These are phyloP conservation scores for Nigrospora sphaerica DNA, from an alignment of 2,329 filamentous ascomycete species.

Conservation along the genomic window DNA sequence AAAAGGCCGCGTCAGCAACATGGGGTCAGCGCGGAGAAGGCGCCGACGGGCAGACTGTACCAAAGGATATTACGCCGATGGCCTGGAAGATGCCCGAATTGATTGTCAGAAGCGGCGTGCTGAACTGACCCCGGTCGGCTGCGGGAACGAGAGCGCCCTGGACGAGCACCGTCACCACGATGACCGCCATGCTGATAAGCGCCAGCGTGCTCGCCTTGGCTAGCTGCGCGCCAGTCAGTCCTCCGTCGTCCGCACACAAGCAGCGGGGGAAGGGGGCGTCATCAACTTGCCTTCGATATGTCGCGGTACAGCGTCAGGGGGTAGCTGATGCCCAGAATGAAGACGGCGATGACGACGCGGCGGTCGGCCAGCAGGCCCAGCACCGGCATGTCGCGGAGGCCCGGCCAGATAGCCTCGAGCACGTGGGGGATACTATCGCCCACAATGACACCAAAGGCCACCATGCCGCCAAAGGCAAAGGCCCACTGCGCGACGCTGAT, in stretches of 20 bases:
- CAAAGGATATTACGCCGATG: slow-evolving; percentile 96
- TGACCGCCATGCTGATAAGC: slow-evolving; percentile 86
- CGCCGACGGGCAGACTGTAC: slow-evolving; percentile 36
- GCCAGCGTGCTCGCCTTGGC: slow-evolving; percentile 94
- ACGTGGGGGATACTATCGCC: slow-evolving; percentile 95
- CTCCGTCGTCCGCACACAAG: neutral
- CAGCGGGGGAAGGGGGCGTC: slow-evolving; percentile 4
- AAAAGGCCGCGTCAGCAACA: slow-evolving; percentile 19
- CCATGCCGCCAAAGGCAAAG: slow-evolving; percentile 98
- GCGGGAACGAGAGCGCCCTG: slow-evolving; percentile 71
- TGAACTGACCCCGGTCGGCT: slow-evolving; percentile 66
- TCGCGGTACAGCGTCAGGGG: slow-evolving; percentile 91
- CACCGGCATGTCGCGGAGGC: slow-evolving; percentile 63
- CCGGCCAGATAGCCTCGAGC: slow-evolving; percentile 73
- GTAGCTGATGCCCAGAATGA: slow-evolving; percentile 79
- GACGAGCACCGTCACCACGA: slow-evolving; percentile 79
- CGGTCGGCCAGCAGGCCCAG: slow-evolving; percentile 78
- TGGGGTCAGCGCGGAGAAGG: neutral
- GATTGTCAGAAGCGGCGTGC: slow-evolving; percentile 64
- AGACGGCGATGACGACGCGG: slow-evolving; percentile 78
- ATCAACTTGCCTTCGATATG: slow-evolving; percentile 74
- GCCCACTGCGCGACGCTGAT: slow-evolving; percentile 91
- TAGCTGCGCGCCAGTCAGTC: slow-evolving; percentile 47
- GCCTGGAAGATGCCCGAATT: slow-evolving; percentile 90
- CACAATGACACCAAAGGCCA: slow-evolving; percentile 95